Evolutionary conservation across 352 stramenopile species (phyloP).

Genomic region (Aphanomyces cochlioides): DNA sequence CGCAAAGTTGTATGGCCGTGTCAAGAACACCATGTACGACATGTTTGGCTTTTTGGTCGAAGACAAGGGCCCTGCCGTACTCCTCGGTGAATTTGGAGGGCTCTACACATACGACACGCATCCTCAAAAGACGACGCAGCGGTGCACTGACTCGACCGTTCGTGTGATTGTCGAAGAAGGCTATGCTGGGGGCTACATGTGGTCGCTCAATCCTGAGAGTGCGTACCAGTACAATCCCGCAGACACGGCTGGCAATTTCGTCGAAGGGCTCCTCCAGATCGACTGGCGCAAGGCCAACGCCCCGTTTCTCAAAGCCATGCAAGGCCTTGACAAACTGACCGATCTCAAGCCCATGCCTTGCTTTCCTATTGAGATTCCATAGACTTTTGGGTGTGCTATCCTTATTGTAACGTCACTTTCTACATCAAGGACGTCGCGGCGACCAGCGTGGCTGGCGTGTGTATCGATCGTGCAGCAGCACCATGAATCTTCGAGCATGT

Average conservation of each 20-base stretch:
- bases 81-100: constrained; percentile 66
- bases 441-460: too few species aligned
- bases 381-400: too few species aligned
- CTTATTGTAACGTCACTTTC: too few species aligned
- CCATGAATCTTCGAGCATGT: too few species aligned
- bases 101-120: constrained; percentile 61
- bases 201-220: constrained; percentile 71
- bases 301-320: constrained; percentile 58
- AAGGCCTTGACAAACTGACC: constrained; percentile 46
- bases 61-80: constrained; percentile 47
- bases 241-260: constrained; percentile 56
- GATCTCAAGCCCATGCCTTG: constrained; percentile 70
- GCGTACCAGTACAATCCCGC: constrained; percentile 74
- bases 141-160: constrained; percentile 64
- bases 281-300: constrained; percentile 69
- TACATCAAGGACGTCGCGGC: too few species aligned
- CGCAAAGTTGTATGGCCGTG: constrained; percentile 45
- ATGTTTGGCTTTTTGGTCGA: constrained; percentile 67
- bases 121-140: constrained; percentile 52
- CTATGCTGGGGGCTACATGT: constrained; percentile 70
- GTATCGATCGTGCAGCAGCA: too few species aligned
- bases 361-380: constrained; percentile 33
- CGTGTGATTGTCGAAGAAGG: constrained; percentile 47
- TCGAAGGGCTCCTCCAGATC: constrained; percentile 56
- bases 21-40: constrained; percentile 59